phyloP scores from a whole-genome alignment of 2,329 filamentous ascomycete genomes.

The Xylaria arbuscula region DNA sequence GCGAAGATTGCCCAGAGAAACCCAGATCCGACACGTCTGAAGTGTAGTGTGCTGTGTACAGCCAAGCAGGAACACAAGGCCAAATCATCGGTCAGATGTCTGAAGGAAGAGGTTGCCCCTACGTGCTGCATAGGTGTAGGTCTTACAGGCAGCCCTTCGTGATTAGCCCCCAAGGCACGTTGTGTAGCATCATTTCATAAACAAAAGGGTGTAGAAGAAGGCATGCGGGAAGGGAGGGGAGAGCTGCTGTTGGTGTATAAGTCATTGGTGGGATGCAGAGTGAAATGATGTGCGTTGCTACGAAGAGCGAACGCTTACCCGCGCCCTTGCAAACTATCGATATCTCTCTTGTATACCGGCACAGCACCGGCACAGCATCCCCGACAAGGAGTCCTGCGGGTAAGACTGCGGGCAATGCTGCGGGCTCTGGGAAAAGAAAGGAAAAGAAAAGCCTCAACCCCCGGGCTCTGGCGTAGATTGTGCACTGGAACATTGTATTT shows the following conservation, averaged over 20 bases:
- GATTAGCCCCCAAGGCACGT: constrained; percentile 19
- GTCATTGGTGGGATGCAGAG: constrained; percentile 20
- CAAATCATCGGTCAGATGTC: constrained; percentile 28
- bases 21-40: constrained; percentile 1
- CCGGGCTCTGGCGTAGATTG: constrained; percentile 9
- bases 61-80: constrained; percentile 31
- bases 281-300: constrained; percentile 3
- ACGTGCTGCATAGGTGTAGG: constrained; percentile 14
- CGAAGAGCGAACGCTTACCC: constrained; percentile 15
- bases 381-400: constrained; percentile 24
- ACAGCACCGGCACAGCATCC: background rate
- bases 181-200: constrained; percentile 10
- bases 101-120: constrained; percentile 20
- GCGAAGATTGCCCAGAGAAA: constrained; percentile 23
- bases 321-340: constrained; percentile 18
- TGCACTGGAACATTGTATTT: constrained; percentile 27
- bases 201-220: constrained; percentile 16
- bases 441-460: constrained; percentile 35
- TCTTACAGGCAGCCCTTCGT: constrained; percentile 24
- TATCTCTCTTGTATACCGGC: background rate
- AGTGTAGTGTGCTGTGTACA: constrained; percentile 8
- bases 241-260: background rate
- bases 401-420: constrained; percentile 28
- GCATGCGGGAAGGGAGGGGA: constrained; percentile 5
- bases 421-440: constrained; percentile 32